Base-by-base conservation (phyloP, 2,329 filamentous ascomycete genomes). In the Trichoderma arundinaceum region DNA sequence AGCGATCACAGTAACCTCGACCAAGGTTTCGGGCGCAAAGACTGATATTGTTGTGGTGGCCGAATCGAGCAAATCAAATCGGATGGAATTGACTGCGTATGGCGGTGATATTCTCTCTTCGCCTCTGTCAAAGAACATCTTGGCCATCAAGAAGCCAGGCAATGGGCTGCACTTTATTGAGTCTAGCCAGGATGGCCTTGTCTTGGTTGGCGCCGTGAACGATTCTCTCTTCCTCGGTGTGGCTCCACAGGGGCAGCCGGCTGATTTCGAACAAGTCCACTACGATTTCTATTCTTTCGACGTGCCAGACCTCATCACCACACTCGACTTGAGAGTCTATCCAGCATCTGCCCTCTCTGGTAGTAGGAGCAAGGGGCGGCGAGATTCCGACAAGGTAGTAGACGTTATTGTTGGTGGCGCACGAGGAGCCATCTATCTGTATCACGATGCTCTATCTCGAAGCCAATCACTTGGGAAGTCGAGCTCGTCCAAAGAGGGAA, bases 331-430 rank as follows among this genome's bases (percentile, higher is more conserved):
- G 59, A 84, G 86, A 69, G 77, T 81, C 69, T 74, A 73, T 49
- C 44, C 66, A 7, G 71, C 69, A 62, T 61, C 62, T 9, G 9
- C 4, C 38, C 67, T 58, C 41, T 66, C 53, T 5, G 66, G 57
- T 38, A 68, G 43, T 8, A 66, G 67, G n/a, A 64, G 67, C 64
- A 75, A 71, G 64, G 72, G 72, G 43, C 66, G 67, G 32, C 73
- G 73, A 41, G 69, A 72, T 71, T 74, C 68, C 32, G 59, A 76
- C 65, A 71, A 68, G 44, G 77, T 85, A 9, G 76, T 95, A n/a
- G 90, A 96, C 72, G 77, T 99, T 32, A 89, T 89, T 4, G 79
- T 96, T 62, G 95, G 95, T 60, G 89, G 92, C 68, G 85, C 86
- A 5, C 86, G 88, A 58, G 95, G 95, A 69, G 85, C 86, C 28